Conservation (phyloP, 140 eudicot genomes). For the Oenanthe javanica region DNA sequence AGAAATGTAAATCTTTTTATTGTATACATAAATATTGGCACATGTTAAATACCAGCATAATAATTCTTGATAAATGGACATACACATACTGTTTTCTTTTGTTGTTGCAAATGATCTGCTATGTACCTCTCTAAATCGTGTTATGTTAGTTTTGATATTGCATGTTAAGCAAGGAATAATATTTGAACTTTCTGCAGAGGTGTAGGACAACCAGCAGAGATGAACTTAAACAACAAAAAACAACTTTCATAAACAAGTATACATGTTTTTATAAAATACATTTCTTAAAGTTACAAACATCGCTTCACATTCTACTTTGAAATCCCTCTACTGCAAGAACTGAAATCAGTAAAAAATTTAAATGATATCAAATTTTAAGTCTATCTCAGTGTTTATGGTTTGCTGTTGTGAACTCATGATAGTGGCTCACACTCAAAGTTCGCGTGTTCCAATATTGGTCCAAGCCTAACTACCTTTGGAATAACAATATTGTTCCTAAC, state of each 20-base stretch:
- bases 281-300: not conserved
- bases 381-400: not conserved
- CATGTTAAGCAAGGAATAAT: not conserved
- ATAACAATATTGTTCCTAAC: slow-evolving; percentile 57
- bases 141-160: not conserved
- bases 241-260: not conserved
- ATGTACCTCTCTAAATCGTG: not conserved
- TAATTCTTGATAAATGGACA: not conserved
- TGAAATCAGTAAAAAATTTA: not conserved
- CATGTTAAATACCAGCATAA: not conserved
- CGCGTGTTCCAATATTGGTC: slow-evolving; percentile 68
- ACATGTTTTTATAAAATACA: not conserved
- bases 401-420: not conserved
- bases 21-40: not conserved
- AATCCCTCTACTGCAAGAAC: not conserved
- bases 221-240: not conserved
- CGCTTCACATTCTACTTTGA: not conserved
- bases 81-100: not conserved
- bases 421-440: slow-evolving; percentile 66
- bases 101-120: not conserved
- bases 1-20: not conserved
- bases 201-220: too few relatives aligned
- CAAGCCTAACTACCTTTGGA: slow-evolving; percentile 67
- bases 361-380: not conserved
- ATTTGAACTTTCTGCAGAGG: not conserved